Percentiles rank a stretch among this genome's conserved stretches.
Conservation (phyloP, 1,284 basidiomycete species). For the Cystobasidiaceae sp. region DNA sequence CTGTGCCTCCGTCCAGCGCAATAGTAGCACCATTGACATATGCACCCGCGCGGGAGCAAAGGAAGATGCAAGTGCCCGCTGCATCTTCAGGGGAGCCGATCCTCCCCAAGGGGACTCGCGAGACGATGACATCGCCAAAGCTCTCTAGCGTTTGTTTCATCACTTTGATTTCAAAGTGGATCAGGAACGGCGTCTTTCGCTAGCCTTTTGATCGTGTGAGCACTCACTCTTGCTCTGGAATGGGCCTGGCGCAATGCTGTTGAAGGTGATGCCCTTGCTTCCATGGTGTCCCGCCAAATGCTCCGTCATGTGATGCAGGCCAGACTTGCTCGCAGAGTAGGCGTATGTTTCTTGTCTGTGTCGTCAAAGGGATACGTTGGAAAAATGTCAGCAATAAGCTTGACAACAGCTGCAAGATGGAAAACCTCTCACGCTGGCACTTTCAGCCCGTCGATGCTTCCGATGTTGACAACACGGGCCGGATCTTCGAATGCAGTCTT, state of each 20-base stretch:
- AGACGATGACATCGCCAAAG: constrained; percentile 52
- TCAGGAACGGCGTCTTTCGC: background rate
- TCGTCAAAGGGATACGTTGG: constrained; percentile 45
- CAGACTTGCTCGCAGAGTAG: constrained; percentile 63
- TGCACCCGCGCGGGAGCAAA: constrained; percentile 58
- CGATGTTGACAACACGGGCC: constrained; percentile 42
- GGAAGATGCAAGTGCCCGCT: constrained; percentile 59
- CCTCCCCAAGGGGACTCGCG: constrained; percentile 54
- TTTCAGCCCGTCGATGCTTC: constrained; percentile 40
- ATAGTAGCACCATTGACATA: constrained; percentile 62
- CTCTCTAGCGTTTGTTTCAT: constrained; percentile 58
- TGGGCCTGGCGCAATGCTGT: constrained; percentile 62
- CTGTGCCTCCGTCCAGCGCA: constrained; percentile 56
- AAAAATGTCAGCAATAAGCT: background rate
- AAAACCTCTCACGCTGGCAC: constrained; percentile 31
- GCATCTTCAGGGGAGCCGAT: constrained; percentile 63
- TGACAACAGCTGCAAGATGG: background rate
- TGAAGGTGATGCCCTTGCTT: constrained; percentile 59
- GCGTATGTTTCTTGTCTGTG: constrained; percentile 62
- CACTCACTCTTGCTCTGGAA: constrained; percentile 40
- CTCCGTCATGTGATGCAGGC: constrained; percentile 59
- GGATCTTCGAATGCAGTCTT: constrained; percentile 44
- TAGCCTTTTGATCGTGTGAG: background rate
- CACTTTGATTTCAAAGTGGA: constrained; percentile 49
- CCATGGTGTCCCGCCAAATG: constrained; percentile 61